Evolutionary conservation across 208 protist species (phyloP).

Genomic region (Trypanosoma mega): DNA sequence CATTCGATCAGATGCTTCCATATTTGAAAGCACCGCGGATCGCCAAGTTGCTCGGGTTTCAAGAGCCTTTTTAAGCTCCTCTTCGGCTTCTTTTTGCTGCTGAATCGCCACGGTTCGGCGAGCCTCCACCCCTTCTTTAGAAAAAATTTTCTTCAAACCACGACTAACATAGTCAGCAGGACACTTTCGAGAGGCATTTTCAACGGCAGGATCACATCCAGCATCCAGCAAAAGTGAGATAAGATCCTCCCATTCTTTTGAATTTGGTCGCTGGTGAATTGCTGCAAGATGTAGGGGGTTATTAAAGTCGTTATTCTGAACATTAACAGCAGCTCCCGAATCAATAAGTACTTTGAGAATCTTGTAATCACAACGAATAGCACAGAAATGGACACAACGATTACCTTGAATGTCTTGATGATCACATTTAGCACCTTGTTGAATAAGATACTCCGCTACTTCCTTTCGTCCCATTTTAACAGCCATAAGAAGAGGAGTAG

Average conservation of each 20-base stretch:
- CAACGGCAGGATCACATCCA: conserved; percentile 65
- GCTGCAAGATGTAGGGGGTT: conserved; percentile 84
- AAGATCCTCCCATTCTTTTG: conserved; percentile 85
- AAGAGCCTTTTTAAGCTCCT: conserved; percentile 38
- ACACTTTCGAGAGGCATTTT: conserved; percentile 82
- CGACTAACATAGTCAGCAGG: conserved; percentile 79
- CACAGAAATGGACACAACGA: conserved; percentile 81
- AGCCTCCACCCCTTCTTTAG: conserved; percentile 60
- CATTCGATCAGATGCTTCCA: conserved; percentile 27
- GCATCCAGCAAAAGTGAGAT: conserved; percentile 63
- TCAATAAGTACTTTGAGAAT: conserved; percentile 77
- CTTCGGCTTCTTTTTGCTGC: conserved; percentile 38
- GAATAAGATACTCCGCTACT: conserved; percentile 77
- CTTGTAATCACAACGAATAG: conserved; percentile 78
- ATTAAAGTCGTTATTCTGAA: conserved; percentile 79
- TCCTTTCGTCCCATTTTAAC: conserved; percentile 88
- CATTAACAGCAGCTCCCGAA: conserved; percentile 46
- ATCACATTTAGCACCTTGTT: conserved; percentile 68
- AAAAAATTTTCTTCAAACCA: conserved; percentile 76
- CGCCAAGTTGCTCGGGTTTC: conserved; percentile 39
- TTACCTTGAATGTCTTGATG: conserved; percentile 72
- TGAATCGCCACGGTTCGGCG: conserved; percentile 32
- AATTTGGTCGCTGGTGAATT: conserved; percentile 71
- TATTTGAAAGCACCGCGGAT: conserved; percentile 17
- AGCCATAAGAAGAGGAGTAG: conserved; percentile 85